Base-by-base conservation (phyloP, 208 protist genomes). In the Endotrypanum monterogeii region DNA sequence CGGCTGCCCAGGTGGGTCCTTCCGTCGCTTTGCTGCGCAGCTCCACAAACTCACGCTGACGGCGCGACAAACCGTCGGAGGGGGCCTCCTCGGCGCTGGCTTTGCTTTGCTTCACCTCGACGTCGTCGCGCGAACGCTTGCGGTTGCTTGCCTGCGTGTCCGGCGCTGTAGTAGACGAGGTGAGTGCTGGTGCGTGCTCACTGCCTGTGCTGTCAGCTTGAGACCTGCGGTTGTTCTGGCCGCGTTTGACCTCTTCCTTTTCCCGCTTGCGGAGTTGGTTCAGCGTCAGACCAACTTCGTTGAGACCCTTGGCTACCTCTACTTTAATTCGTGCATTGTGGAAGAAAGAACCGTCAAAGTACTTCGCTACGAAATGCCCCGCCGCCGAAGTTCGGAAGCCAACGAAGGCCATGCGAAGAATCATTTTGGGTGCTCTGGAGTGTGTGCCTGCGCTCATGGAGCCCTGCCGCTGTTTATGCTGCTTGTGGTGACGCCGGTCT, bases 361-460 rank as follows among this genome's bases (percentile, higher is more conserved):
- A 91, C 28, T 89, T 69, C 3, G 95, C 85, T 2, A 98, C 97
- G 44, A 90, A 91, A 61, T 97, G 73, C 7, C 95, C 98, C 23
- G 92, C 88, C 11, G 94, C 69, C 7, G 89, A 84, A 20, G 81
- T 96, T 20, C 84, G 79, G 86, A 97, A 99, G 14, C 98, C 98
- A 23, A 99, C 83, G 76, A 99, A 99, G n/a, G 90, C 98, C 88
- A 99, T 99, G 28, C 92, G 80, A 51, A 98, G 91, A 30, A 94
- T 94, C 57, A 63, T 72, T 51, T 71, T 73, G 18, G 77, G 50
- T 3, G 63, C 14, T 35, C 5, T n/a, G 50, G 32, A n/a, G 5
- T n/a, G 12, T 12, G 52, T 6, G 20, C 4, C 51, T n/a, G 23
- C 1, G 14, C 30, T 39, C 37, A 52, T 23, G 39, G 44, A 35